Evolutionary conservation across 495 filamentous ascomycete species (phyloP).

Genomic region (Hypoxylon perforatum): DNA sequence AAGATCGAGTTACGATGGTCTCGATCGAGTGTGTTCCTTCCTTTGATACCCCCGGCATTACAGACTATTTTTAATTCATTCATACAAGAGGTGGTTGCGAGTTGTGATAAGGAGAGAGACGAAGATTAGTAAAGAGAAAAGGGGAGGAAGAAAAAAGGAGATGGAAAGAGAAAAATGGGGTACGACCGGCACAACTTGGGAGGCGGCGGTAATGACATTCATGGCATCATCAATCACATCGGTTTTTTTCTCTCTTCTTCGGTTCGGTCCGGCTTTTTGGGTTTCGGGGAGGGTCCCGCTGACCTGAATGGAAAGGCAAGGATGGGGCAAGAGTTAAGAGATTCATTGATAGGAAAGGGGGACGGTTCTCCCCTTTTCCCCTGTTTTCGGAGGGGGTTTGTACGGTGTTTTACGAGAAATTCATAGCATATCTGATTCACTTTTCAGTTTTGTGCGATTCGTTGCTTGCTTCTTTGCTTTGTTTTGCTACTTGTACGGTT

Average conservation of each 20-base stretch:
- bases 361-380: not conserved
- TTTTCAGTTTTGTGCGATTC: no score
- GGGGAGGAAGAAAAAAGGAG: constrained; percentile 13
- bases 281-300: no score
- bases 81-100: not conserved
- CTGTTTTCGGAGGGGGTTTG: no score
- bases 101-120: not conserved
- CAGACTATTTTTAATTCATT: constrained; percentile 3
- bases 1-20: constrained; percentile 35
- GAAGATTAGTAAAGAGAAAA: constrained; percentile 9
- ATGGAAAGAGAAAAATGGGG: constrained; percentile 2
- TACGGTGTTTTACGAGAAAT: not conserved
- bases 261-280: constrained; percentile 1
- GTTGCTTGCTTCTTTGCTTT: no score
- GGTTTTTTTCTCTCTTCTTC: constrained; percentile 7
- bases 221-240: constrained; percentile 34
- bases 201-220: constrained; percentile 27
- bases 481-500: no score
- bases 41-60: constrained; percentile 42
- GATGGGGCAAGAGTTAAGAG: no score
- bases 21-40: constrained; percentile 36
- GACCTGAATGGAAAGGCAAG: not conserved
- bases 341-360: not conserved
- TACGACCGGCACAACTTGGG: constrained; percentile 18
- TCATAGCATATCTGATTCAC: no score